phyloP scores from a whole-genome alignment of 805 yeast genomes.

The Cyberlindnera saturnus region DNA sequence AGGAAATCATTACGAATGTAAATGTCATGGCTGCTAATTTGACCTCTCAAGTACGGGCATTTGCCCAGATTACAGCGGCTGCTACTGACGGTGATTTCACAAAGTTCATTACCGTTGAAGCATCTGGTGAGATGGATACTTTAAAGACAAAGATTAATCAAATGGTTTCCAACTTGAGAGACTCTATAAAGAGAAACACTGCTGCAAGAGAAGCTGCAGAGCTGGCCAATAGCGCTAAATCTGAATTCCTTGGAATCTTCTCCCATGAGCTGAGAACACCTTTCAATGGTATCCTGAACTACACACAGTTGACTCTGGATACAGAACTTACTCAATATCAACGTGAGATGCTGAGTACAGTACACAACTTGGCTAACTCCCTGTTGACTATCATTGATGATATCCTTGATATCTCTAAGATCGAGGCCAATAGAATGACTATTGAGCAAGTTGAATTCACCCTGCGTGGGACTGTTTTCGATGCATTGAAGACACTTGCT shows the following conservation, averaged over 20 bases:
- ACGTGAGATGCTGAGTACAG: slow-evolving; percentile 86
- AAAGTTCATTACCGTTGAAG: slow-evolving; percentile 84
- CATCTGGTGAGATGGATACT: slow-evolving; percentile 78
- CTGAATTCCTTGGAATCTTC: slow-evolving; percentile 86
- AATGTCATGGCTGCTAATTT: slow-evolving; percentile 90
- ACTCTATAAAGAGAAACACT: slow-evolving; percentile 84
- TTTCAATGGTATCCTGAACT: slow-evolving; percentile 88
- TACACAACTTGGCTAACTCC: slow-evolving; percentile 81
- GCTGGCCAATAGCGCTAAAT: slow-evolving; percentile 80
- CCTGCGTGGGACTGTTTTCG: slow-evolving; percentile 80
- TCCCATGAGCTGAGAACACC: slow-evolving; percentile 89
- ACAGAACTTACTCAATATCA: slow-evolving; percentile 88
- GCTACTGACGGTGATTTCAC: slow-evolving; percentile 94
- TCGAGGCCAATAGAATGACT: slow-evolving; percentile 91
- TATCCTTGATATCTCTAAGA: slow-evolving; percentile 85
- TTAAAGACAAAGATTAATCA: slow-evolving; percentile 55
- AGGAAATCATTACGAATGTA: slow-evolving; percentile 84
- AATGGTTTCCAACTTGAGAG: slow-evolving; percentile 82
- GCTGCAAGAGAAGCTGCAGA: slow-evolving; percentile 95
- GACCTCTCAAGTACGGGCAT: slow-evolving; percentile 88
- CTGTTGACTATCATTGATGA: slow-evolving; percentile 84
- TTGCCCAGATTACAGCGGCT: slow-evolving; percentile 90
- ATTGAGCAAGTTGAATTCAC: slow-evolving; percentile 86
- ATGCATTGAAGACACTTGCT: slow-evolving; percentile 83
- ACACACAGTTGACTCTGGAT: slow-evolving; percentile 84